Percentiles rank a stretch among this genome's conserved stretches.
Evolutionary conservation across 2,329 filamentous ascomycete species (phyloP).

Genomic region (Xylogone sp.): DNA sequence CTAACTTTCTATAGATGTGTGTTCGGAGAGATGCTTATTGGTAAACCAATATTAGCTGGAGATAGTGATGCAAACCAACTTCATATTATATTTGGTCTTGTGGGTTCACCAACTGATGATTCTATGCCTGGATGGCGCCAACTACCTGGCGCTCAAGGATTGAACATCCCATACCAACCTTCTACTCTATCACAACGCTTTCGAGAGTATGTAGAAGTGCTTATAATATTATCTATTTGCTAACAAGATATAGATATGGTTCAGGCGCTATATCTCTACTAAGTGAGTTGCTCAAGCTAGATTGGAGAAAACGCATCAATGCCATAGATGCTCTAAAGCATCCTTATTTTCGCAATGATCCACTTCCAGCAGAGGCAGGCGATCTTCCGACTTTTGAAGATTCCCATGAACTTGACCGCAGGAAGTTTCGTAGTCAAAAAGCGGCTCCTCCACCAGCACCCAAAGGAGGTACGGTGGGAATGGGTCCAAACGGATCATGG

Average conservation of each 20-base stretch:
- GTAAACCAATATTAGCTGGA: slow-evolving; percentile 87
- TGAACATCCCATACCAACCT: slow-evolving; percentile 58
- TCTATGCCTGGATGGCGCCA: slow-evolving; percentile 89
- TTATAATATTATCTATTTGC: slow-evolving; percentile 14
- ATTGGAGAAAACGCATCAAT: slow-evolving; percentile 87
- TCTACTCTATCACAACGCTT: slow-evolving; percentile 72
- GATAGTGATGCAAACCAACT: slow-evolving; percentile 87
- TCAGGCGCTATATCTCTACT: slow-evolving; percentile 74
- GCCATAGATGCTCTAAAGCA: slow-evolving; percentile 91
- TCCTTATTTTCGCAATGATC: slow-evolving; percentile 79
- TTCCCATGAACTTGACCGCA: slow-evolving; percentile 91
- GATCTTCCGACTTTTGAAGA: slow-evolving; percentile 92
- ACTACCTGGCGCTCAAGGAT: slow-evolving; percentile 75
- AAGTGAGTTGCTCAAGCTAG: slow-evolving; percentile 77
- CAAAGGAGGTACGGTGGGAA: slow-evolving; percentile 84
- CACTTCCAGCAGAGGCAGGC: slow-evolving; percentile 74
- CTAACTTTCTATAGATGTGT: slow-evolving; percentile 63
- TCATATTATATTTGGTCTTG: slow-evolving; percentile 88
- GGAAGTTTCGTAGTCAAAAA: slow-evolving; percentile 84
- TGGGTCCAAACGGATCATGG: slow-evolving; percentile 46
- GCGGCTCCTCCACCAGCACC: slow-evolving; percentile 84
- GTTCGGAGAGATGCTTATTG: slow-evolving; percentile 95
- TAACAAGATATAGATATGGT: slow-evolving; percentile 47
- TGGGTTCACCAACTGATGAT: slow-evolving; percentile 83
- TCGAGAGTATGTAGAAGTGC: slow-evolving; percentile 51